phyloP scores from a whole-genome alignment of 176 grass and related monocot genomes.

The Miscanthus lutarioriparius region DNA sequence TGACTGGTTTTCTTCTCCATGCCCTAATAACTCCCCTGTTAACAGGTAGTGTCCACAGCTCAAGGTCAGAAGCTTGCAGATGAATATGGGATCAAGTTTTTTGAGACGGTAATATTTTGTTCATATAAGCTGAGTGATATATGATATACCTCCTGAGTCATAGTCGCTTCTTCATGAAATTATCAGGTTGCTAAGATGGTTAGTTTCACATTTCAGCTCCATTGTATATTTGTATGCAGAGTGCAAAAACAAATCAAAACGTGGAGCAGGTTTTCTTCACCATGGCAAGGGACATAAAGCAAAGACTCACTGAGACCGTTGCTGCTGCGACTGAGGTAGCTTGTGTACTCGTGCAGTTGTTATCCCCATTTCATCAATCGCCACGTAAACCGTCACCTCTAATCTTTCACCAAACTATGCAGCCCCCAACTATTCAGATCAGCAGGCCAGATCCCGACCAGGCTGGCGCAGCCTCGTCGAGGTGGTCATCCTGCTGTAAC shows the following conservation, averaged over 20 bases:
- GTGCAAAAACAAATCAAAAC: conserved; percentile 91
- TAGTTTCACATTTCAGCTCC: neutral
- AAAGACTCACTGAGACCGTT: conserved; percentile 72
- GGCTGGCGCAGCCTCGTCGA: conserved; percentile 29
- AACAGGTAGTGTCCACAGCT: conserved; percentile 76
- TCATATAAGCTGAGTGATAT: conserved; percentile 12
- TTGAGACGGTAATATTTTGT: conserved; percentile 74
- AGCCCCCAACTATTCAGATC: conserved; percentile 71
- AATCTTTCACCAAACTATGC: conserved; percentile 36
- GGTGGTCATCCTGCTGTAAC: conserved; percentile 73
- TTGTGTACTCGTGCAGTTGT: neutral
- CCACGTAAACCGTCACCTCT: neutral
- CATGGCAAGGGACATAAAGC: conserved; percentile 88
- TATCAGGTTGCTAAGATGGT: conserved; percentile 16
- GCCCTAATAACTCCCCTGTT: conserved; percentile 3
- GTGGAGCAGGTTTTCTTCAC: conserved; percentile 89
- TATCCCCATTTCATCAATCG: neutral
- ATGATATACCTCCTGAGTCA: neutral
- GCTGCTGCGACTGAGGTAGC: conserved; percentile 59
- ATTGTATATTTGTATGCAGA: conserved; percentile 44
- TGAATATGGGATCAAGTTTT: conserved; percentile 90
- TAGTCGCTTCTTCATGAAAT: neutral
- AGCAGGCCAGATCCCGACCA: conserved; percentile 54
- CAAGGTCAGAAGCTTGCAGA: conserved; percentile 85
- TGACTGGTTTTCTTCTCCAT: conserved; percentile 6